Conservation (phyloP, 1,284 basidiomycete species). For the Melampsora americana region DNA sequence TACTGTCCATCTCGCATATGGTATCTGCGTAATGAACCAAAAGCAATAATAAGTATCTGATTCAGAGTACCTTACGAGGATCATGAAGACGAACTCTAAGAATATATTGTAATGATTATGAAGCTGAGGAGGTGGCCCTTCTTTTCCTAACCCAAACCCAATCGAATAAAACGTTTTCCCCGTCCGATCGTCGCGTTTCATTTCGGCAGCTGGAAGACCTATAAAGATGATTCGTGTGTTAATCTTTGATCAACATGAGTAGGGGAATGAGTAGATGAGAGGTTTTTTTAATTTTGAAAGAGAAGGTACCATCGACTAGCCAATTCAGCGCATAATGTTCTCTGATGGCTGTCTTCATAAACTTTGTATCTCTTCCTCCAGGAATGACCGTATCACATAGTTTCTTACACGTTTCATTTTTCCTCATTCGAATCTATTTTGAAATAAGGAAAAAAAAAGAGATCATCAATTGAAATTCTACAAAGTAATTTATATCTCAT, state of each 20-base stretch:
- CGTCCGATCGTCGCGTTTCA: constrained; percentile 74
- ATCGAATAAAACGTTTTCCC: constrained; percentile 73
- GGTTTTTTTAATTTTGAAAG: background rate
- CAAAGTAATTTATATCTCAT: background rate
- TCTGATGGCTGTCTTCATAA: constrained; percentile 84
- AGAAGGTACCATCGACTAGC: constrained; percentile 49
- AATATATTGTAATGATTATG: constrained; percentile 90
- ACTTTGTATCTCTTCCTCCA: constrained; percentile 67
- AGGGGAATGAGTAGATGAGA: too few relatives aligned
- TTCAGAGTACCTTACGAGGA: background rate
- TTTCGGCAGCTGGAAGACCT: constrained; percentile 78
- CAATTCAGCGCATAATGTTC: constrained; percentile 94
- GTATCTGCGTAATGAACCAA: constrained; percentile 61
- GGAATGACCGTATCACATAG: constrained; percentile 69
- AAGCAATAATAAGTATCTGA: background rate
- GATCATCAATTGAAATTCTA: constrained; percentile 5
- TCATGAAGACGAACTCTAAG: constrained; percentile 60
- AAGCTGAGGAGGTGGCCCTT: constrained; percentile 61
- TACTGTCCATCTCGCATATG: constrained; percentile 66
- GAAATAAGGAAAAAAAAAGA: constrained; percentile 43
- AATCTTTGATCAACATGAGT: background rate
- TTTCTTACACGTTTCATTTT: constrained; percentile 68
- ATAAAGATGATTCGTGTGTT: constrained; percentile 64
- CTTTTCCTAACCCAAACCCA: constrained; percentile 55
- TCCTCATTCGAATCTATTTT: constrained; percentile 70